Base-by-base conservation (phyloP, 257 asterid genomes). In the Apocynum venetum region DNA sequence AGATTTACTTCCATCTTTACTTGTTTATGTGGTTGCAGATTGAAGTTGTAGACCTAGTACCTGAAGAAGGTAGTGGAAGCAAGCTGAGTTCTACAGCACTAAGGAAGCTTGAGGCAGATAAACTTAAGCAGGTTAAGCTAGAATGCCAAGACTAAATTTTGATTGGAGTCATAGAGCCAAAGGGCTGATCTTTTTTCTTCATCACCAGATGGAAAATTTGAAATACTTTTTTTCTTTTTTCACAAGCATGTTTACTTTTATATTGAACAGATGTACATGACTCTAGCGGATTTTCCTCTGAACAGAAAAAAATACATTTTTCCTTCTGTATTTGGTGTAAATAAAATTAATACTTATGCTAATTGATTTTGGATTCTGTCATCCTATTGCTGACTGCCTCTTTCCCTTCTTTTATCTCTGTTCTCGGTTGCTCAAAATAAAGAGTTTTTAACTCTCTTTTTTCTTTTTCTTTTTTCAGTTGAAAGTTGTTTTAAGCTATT, bases 11-110 rank as follows among this genome's bases (percentile, higher is more conserved):
- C 25, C 7, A n/a, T 20, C 6, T 20, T 25, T 47, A 17, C 75
- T 48, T 0, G 5, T 19, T 48, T 8, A 61, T 4, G 38, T 36
- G 17, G 25, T 19, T 71, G 64, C 91, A 92, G 97, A 88, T 94
- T 77, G 94, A 88, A 86, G 98, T 90, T 35, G 93, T 92, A 44
- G 98, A 92, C 79, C 83, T 92, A 57, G 96, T 94, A 8, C 85
- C 91, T 2, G 95, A 82, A 79, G 97, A 88, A 83, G 88, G 88
- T 20, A 79, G 87, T 63, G 92, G 89, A 53, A 88, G 86, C 68
- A 92, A 94, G 86, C 66, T 94, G 84, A 91, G 98, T 81, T 94
- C 97, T 4, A 87, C 97, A 0, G 89, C 95, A 20, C 80, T 94
- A 67, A 88, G 97, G 80, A 87, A 79, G 84, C 84, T 87, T 19